These are phyloP conservation scores for Lentinula raphanica DNA, from an alignment of 768 basidiomycete genomes.

Conservation along the genomic window DNA sequence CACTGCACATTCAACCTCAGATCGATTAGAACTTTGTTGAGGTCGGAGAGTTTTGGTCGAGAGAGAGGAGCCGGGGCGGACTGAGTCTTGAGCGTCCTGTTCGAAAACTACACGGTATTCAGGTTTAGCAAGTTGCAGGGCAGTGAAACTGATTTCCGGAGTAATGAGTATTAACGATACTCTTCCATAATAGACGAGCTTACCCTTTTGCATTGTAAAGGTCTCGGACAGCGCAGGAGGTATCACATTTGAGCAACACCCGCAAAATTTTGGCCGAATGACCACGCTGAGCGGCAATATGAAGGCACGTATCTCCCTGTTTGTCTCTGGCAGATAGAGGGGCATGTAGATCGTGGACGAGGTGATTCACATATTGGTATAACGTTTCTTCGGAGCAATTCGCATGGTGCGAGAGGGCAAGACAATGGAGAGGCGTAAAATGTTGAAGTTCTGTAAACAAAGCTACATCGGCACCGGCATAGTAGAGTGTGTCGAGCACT, in stretches of 20 bases:
- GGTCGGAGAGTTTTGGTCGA: slow-evolving; percentile 54
- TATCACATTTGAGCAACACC: slow-evolving; percentile 63
- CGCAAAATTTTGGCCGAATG: slow-evolving; percentile 56
- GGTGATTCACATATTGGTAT: slow-evolving; percentile 59
- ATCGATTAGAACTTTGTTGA: slow-evolving; percentile 42
- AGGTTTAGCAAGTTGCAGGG: slow-evolving; percentile 61
- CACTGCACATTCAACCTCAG: slow-evolving; percentile 21
- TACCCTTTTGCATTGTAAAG: slow-evolving; percentile 71
- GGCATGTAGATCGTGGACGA: slow-evolving; percentile 63
- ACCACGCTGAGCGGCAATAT: slow-evolving; percentile 74
- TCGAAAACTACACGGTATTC: slow-evolving; percentile 63
- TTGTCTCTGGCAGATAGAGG: slow-evolving; percentile 63
- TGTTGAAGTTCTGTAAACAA: slow-evolving; percentile 62
- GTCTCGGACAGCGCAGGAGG: slow-evolving; percentile 46
- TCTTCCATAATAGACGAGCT: slow-evolving; percentile 19
- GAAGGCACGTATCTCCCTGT: slow-evolving; percentile 72
- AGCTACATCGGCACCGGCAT: slow-evolving; percentile 70
- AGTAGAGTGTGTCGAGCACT: slow-evolving; percentile 66
- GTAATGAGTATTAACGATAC: not conserved
- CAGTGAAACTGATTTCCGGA: slow-evolving; percentile 30
- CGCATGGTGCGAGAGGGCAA: slow-evolving; percentile 38
- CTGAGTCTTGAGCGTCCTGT: slow-evolving; percentile 36
- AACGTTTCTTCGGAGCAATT: slow-evolving; percentile 34
- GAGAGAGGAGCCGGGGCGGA: slow-evolving; percentile 48
- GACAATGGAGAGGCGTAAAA: slow-evolving; percentile 64